Percentiles rank a stretch among this genome's conserved stretches.
Evolutionary conservation across 176 grass and related monocot genomes (phyloP).

Genomic region (Aegilops speltoides): DNA sequence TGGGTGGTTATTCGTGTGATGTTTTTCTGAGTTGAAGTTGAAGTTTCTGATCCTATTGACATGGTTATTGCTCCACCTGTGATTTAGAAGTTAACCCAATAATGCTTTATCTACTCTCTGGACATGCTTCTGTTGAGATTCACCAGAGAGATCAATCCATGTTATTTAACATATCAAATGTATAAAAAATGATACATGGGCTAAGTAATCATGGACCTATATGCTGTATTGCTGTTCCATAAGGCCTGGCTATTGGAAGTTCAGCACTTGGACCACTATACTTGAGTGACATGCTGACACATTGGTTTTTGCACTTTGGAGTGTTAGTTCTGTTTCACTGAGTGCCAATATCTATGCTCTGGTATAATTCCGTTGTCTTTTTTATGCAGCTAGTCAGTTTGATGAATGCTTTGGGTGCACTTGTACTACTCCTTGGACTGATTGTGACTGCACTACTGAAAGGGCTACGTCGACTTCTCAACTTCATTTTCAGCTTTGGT

Average conservation of each 20-base stretch:
- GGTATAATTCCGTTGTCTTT: too few relatives aligned
- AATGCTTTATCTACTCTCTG: constrained; percentile 6
- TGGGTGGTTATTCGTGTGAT: not conserved
- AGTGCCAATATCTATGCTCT: too few relatives aligned
- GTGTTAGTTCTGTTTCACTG: too few relatives aligned
- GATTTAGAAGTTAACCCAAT: not conserved
- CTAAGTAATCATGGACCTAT: not conserved
- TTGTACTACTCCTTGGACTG: too few relatives aligned
- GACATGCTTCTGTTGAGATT: not conserved
- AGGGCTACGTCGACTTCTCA: too few relatives aligned
- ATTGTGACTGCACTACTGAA: too few relatives aligned
- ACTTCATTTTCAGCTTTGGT: too few relatives aligned
- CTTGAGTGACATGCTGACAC: not conserved
- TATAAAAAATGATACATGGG: not conserved
- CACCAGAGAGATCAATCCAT: not conserved
- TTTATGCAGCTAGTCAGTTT: too few relatives aligned
- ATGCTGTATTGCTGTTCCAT: not conserved
- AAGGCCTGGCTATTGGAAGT: constrained; percentile 11
- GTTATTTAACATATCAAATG: constrained; percentile 8
- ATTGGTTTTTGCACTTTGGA: not conserved
- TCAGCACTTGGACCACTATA: not conserved
- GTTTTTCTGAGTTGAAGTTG: not conserved
- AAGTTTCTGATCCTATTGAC: not conserved
- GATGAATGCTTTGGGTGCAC: too few relatives aligned
- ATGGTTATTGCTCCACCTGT: constrained; percentile 7